phyloP scores from a whole-genome alignment of 202 grass and related monocot species.

The Eragrostis tef region DNA sequence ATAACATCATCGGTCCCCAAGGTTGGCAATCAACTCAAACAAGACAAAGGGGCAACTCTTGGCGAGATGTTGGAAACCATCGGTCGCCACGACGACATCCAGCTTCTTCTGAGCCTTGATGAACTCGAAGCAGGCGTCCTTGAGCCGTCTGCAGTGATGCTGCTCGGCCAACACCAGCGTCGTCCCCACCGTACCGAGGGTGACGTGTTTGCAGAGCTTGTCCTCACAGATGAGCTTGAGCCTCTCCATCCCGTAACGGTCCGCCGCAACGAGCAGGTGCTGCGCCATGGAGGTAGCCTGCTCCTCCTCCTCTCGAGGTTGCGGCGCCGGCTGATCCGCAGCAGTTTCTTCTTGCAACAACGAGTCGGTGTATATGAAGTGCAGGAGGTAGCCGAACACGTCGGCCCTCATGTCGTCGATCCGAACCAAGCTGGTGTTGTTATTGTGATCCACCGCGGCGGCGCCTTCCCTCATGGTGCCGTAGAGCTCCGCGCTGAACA shows the following conservation, averaged over 20 bases:
- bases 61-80: constrained; percentile 28
- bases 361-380: constrained; percentile 20
- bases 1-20: neutral
- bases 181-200: neutral
- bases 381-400: constrained; percentile 18
- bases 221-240: constrained; percentile 20
- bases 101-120: neutral
- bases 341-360: neutral
- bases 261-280: constrained; percentile 30
- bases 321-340: too few relatives aligned
- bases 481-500: constrained; percentile 38
- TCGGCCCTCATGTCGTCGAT: neutral
- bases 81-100: neutral
- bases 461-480: neutral
- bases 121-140: constrained; percentile 18
- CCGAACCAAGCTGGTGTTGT: neutral
- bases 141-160: constrained; percentile 15
- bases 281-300: neutral
- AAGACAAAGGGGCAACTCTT: constrained; percentile 13
- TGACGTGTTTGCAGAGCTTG: neutral
- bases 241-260: constrained; percentile 24
- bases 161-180: neutral
- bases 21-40: constrained; percentile 20
- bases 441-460: too few relatives aligned
- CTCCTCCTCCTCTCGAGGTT: neutral